Base-by-base conservation (phyloP, 2,329 filamentous ascomycete species). In the Chrysoporthe austroafricana region DNA sequence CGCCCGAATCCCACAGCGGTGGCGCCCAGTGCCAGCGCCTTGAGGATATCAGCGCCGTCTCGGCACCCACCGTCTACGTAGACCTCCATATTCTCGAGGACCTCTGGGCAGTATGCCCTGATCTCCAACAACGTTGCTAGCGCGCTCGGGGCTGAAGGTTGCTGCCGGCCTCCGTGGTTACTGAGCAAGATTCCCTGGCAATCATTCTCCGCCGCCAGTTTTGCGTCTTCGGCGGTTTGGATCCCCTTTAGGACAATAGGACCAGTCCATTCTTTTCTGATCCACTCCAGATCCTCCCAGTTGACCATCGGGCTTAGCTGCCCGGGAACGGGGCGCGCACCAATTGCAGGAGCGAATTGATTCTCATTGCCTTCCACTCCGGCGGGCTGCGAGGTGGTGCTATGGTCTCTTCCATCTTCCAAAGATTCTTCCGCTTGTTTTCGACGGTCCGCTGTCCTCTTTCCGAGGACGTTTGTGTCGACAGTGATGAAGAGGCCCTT, bases 21-120 rank as follows among this genome's bases (percentile, higher is more conserved):
- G 0, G 84, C 85, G 0, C 85, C 85, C 4, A 87, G 71, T 32
- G 82, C 84, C 18, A 87, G 73, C 1, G 83, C 84, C 70, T 87
- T 87, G 56, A 88, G 77, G 1, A 86, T 82, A 71, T 88, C 86
- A 0, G 85, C 83, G 0, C 86, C 86, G 36, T 84, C 78, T 46
- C 83, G 80, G 42, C 88, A 80, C 0, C 86, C 86, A 4, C 85
- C 84, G 65, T 88, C 86, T 5, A 88, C 75, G 64, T 82, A 83
- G 2, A 88, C 80, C 72, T 87, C 83, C 71, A 87, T 77, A 57
- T 79, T 77, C 21, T 80, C 77, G 57, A 87, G 82, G 1, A 87
- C 77, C 44, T 82, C 79, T 0, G 85, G 85, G 21, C 81, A 82
- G 64, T 81, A 81, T 63, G 81, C 80, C 42, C 84, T 84, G 64